These are phyloP conservation scores for Ophiostoma populinum DNA, from an alignment of 2,329 filamentous ascomycete genomes.

Conservation along the genomic window DNA sequence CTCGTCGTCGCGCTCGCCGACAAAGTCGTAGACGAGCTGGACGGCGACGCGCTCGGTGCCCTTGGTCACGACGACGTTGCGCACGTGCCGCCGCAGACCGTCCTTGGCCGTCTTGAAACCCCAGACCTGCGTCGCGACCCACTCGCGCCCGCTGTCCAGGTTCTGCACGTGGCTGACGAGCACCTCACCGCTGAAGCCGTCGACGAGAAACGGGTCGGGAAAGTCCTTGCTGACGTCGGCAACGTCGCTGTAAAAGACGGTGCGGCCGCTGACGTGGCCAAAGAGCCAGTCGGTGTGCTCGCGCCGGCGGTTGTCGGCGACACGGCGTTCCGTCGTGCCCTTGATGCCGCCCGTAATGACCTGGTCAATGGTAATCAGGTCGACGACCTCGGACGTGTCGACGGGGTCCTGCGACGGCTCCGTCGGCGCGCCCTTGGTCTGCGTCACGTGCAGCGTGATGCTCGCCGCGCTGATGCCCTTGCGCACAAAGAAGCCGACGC, in stretches of 20 bases:
- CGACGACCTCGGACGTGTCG: constrained; percentile 15
- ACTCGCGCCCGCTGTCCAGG: constrained; percentile 29
- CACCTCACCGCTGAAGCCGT: constrained; percentile 36
- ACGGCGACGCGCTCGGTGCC: constrained; percentile 28
- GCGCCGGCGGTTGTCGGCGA: constrained; percentile 34
- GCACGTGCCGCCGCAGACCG: constrained; percentile 32
- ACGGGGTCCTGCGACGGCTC: constrained; percentile 18
- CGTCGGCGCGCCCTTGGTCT: constrained; percentile 29
- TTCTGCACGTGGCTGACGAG: constrained; percentile 47
- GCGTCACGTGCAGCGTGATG: constrained; percentile 45
- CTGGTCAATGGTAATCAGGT: constrained; percentile 58
- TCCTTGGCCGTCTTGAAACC: constrained; percentile 35
- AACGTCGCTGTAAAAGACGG: constrained; percentile 24
- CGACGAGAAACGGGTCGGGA: constrained; percentile 27
- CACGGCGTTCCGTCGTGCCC: constrained; percentile 37
- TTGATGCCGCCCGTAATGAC: constrained; percentile 52
- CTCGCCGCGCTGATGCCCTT: constrained; percentile 54
- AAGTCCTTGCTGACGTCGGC: constrained; percentile 35
- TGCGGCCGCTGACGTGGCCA: constrained; percentile 48
- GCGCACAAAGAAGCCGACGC: constrained; percentile 53
- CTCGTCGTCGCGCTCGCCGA: constrained; percentile 12
- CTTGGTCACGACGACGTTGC: constrained; percentile 37
- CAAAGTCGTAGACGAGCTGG: constrained; percentile 39
- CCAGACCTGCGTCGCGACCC: constrained; percentile 42
- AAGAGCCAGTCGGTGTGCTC: constrained; percentile 67